A percentile compares a stretch with the other conserved stretches of the same genome.
Conservation (phyloP, 2,329 filamentous ascomycete species). For the Thelonectria discophora region DNA sequence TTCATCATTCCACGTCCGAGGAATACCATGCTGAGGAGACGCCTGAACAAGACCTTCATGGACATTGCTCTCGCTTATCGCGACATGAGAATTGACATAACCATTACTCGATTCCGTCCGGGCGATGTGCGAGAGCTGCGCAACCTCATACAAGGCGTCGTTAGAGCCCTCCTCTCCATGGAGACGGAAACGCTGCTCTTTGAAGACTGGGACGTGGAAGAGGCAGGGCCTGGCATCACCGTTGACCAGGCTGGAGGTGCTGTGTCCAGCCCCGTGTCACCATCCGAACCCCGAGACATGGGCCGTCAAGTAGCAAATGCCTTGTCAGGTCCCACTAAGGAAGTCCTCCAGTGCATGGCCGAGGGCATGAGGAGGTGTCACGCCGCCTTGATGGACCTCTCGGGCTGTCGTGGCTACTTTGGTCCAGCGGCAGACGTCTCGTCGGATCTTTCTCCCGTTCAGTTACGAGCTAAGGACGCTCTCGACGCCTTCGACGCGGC, state of each 20-base stretch:
- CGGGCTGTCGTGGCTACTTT: constrained; percentile 58
- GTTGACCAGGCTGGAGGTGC: constrained; percentile 17
- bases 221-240: constrained; percentile 27
- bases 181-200: constrained; percentile 59
- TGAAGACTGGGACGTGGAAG: constrained; percentile 39
- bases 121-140: constrained; percentile 59
- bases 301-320: constrained; percentile 37
- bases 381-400: constrained; percentile 63
- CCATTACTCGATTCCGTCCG: constrained; percentile 61
- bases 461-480: constrained; percentile 52
- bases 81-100: constrained; percentile 66
- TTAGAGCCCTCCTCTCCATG: constrained; percentile 62
- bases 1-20: constrained; percentile 44
- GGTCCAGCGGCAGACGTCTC: constrained; percentile 55
- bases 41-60: constrained; percentile 62
- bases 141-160: constrained; percentile 64
- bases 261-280: constrained; percentile 9
- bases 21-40: constrained; percentile 49
- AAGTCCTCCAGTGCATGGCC: constrained; percentile 58
- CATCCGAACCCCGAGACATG: constrained; percentile 26
- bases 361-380: constrained; percentile 57
- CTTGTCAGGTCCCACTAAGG: constrained; percentile 57
- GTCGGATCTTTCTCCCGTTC: constrained; percentile 51
- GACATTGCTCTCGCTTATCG: constrained; percentile 64
- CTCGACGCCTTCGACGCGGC: constrained; percentile 57